These are phyloP conservation scores for Phialemonium atrogriseum DNA, from an alignment of 2,329 filamentous ascomycete species.

Conservation along the genomic window DNA sequence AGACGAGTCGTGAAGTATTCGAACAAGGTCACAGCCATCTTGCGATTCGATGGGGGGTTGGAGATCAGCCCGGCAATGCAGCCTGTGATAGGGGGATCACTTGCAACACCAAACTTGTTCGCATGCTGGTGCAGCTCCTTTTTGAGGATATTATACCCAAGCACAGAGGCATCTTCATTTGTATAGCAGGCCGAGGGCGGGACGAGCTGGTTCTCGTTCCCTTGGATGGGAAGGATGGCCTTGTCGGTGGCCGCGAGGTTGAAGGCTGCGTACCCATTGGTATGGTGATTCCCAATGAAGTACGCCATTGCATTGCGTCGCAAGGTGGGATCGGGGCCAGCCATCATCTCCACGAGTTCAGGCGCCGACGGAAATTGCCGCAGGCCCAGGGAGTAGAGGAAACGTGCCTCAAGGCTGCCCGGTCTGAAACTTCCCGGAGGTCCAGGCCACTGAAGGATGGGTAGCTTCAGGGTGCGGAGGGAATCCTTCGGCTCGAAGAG, in stretches of 20 bases:
- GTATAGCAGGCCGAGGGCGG: conserved; percentile 72
- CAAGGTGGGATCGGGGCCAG: conserved; percentile 46
- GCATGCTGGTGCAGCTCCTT: conserved; percentile 74
- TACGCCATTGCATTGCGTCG: conserved; percentile 69
- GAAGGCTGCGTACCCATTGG: conserved; percentile 64
- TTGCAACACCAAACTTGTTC: conserved; percentile 74
- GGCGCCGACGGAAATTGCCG: conserved; percentile 60
- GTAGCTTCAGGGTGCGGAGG: conserved; percentile 62
- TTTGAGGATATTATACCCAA: conserved; percentile 74
- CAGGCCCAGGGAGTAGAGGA: conserved; percentile 67
- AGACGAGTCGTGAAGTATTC: conserved; percentile 75
- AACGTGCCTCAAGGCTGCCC: conserved; percentile 63
- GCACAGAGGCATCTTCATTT: conserved; percentile 64
- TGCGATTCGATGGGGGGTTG: conserved; percentile 59
- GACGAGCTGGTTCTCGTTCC: conserved; percentile 56
- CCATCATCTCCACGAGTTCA: conserved; percentile 74
- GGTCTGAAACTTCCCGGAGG: conserved; percentile 52
- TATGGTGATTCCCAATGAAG: conserved; percentile 71
- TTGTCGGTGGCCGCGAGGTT: conserved; percentile 46
- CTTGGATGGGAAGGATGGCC: conserved; percentile 66
- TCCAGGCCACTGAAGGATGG: conserved; percentile 75
- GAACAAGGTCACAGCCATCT: conserved; percentile 65
- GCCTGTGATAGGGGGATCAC: conserved; percentile 68
- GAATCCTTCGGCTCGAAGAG: conserved; percentile 72
- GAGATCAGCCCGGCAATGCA: conserved; percentile 68